Conservation (phyloP, 1,284 basidiomycete species). For the Naganishia albida region DNA sequence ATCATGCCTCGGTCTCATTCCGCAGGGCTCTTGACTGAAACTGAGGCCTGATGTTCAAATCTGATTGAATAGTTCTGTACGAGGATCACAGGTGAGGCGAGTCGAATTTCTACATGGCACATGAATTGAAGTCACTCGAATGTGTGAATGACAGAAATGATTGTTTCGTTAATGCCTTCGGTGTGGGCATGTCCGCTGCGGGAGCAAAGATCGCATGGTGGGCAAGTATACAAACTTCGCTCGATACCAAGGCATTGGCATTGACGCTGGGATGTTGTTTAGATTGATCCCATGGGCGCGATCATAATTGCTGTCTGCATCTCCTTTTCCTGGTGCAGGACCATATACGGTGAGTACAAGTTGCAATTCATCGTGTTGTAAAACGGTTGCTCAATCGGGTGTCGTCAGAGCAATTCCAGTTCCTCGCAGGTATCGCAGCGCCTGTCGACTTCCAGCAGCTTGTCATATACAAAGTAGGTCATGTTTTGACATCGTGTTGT, state of each 20-base stretch:
- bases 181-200: constrained; percentile 84
- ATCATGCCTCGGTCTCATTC: no score
- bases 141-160: constrained; percentile 25
- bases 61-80: constrained; percentile 66
- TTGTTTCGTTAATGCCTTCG: constrained; percentile 56
- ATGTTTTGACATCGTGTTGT: no score
- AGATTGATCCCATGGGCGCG: constrained; percentile 55
- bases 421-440: constrained; percentile 87
- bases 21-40: no score
- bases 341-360: constrained; percentile 60
- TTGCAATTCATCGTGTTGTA: no score
- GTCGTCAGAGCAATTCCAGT: constrained; percentile 68
- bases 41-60: not conserved
- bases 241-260: constrained; percentile 5
- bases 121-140: not conserved
- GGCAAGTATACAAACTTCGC: constrained; percentile 37
- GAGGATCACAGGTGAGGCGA: constrained; percentile 78
- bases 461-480: constrained; percentile 77
- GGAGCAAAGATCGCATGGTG: constrained; percentile 69
- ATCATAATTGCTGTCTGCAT: constrained; percentile 71
- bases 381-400: not conserved
- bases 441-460: constrained; percentile 86
- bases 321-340: constrained; percentile 75
- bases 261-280: not conserved
- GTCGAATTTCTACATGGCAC: not conserved